Conservation (phyloP, 495 filamentous ascomycete genomes). For the Daldinia grandis region DNA sequence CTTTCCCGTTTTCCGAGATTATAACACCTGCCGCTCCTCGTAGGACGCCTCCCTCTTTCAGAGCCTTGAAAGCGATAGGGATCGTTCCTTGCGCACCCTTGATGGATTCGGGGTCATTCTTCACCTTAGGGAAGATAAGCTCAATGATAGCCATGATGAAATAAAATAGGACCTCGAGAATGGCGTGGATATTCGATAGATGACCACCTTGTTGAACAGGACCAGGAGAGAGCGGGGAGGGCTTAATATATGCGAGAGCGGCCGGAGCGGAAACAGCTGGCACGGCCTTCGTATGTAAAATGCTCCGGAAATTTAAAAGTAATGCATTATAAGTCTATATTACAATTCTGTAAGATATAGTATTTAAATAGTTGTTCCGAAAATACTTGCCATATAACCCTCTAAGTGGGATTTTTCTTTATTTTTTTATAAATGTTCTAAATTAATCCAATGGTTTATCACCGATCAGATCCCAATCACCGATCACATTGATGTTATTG, state of each 20-base stretch:
- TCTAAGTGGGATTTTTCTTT: neutral
- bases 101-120: conserved; percentile 19
- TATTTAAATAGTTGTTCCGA: neutral
- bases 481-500: neutral
- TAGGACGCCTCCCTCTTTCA: conserved; percentile 16
- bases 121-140: conserved; percentile 32
- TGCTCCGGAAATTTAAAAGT: neutral
- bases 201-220: neutral
- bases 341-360: neutral
- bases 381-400: neutral
- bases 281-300: neutral
- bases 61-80: conserved; percentile 4
- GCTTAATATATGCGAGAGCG: neutral
- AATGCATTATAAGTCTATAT: neutral
- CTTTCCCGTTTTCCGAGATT: conserved; percentile 23
- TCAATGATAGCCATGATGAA: conserved; percentile 35
- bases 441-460: neutral
- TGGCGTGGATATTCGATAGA: neutral
- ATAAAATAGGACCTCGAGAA: neutral
- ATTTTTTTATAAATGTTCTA: neutral
- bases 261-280: neutral
- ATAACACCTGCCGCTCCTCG: conserved; percentile 10
- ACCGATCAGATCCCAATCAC: neutral
- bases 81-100: conserved; percentile 7
- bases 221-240: neutral